Percentiles rank a stretch among this genome's conserved stretches.
These are phyloP conservation scores for Microthlaspi erraticum DNA, from an alignment of 345 rosid species.

Conservation along the genomic window DNA sequence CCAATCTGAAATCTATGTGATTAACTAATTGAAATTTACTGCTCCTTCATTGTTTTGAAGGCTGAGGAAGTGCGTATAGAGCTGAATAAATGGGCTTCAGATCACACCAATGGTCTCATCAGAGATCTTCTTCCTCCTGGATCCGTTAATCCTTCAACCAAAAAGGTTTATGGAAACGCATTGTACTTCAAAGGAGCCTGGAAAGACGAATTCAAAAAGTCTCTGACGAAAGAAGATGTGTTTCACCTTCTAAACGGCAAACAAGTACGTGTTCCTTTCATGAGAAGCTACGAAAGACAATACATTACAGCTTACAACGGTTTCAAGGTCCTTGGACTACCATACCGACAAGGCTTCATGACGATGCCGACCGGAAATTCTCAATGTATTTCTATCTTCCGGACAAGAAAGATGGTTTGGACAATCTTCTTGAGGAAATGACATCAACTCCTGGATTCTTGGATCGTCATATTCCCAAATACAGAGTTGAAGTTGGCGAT, in stretches of 20 bases:
- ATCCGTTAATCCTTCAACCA: neutral
- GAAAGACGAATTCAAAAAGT: neutral
- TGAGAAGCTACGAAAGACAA: neutral
- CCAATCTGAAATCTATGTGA: neutral
- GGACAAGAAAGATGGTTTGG: too few relatives aligned
- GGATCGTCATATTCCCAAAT: too few relatives aligned
- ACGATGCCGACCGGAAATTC: neutral
- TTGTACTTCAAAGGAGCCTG: slow-evolving; percentile 6
- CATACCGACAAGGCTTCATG: neutral
- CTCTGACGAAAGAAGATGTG: neutral
- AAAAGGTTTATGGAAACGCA: slow-evolving; percentile 1
- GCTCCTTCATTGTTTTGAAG: neutral
- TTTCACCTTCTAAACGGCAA: slow-evolving; percentile 7
- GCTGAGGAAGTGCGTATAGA: neutral
- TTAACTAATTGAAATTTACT: neutral
- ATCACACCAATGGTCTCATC: slow-evolving; percentile 9
- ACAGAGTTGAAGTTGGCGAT: too few relatives aligned
- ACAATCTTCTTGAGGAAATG: too few relatives aligned
- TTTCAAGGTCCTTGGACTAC: neutral
- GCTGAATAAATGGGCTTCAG: slow-evolving; percentile 17
- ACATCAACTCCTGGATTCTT: too few relatives aligned
- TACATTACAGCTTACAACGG: neutral
- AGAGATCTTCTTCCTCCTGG: too few relatives aligned
- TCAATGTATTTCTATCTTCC: too few relatives aligned
- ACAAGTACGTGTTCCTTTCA: neutral